These are phyloP conservation scores for Entelexis paramagnoliae DNA, from an alignment of 1,139 yeast genomes.

Conservation along the genomic window DNA sequence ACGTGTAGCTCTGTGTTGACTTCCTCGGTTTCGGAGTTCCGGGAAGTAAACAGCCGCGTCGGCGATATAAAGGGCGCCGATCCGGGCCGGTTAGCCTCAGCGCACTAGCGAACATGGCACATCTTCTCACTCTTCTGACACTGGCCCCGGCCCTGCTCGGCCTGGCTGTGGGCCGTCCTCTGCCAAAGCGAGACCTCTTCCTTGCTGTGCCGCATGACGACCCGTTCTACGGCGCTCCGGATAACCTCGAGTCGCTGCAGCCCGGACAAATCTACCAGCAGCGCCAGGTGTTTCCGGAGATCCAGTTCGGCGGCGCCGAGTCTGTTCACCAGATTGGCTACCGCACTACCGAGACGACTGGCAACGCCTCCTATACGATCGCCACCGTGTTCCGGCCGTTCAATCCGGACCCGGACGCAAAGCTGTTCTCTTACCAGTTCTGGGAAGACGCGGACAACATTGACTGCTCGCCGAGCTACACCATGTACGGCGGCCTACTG, in stretches of 20 bases:
- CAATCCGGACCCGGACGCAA: slow-evolving; percentile 10
- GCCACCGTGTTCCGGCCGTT: slow-evolving; percentile 28
- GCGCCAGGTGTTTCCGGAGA: slow-evolving; percentile 19
- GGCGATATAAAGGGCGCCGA: too few relatives aligned
- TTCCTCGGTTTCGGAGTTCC: too few relatives aligned
- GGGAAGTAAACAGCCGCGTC: too few relatives aligned
- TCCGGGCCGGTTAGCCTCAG: not conserved
- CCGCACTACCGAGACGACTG: slow-evolving; percentile 25
- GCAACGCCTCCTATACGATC: slow-evolving; percentile 25
- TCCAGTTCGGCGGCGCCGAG: not conserved
- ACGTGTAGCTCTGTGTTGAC: too few relatives aligned
- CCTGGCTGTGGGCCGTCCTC: not conserved
- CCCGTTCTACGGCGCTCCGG: slow-evolving; percentile 23
- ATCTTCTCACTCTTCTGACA: not conserved
- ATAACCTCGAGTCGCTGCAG: slow-evolving; percentile 17
- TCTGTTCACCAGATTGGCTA: slow-evolving; percentile 27
- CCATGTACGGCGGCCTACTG: slow-evolving; percentile 13
- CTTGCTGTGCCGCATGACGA: not conserved
- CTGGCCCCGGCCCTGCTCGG: not conserved
- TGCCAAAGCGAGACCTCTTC: not conserved
- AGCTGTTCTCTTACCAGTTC: slow-evolving; percentile 26
- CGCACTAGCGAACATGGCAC: not conserved
- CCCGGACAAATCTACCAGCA: slow-evolving; percentile 21
- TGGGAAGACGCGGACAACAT: slow-evolving; percentile 28
- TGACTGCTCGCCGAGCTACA: slow-evolving; percentile 29